phyloP scores from a whole-genome alignment of 2,329 filamentous ascomycete genomes.

The Aspergillus proliferans region DNA sequence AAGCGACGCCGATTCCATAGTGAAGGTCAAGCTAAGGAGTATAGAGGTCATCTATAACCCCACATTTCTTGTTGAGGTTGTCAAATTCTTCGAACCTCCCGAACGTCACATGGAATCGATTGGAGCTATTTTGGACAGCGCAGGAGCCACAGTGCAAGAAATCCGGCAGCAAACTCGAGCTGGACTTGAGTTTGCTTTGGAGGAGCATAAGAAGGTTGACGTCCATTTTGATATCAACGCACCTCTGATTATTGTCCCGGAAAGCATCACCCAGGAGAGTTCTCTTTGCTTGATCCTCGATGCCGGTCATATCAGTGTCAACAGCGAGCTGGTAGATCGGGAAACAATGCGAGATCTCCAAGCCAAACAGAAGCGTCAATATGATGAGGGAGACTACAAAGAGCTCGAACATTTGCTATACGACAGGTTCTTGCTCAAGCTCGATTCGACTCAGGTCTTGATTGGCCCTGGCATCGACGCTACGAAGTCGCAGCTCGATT shows the following conservation, averaged over 20 bases:
- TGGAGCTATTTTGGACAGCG: conserved; percentile 87
- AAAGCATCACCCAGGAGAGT: conserved; percentile 74
- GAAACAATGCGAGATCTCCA: conserved; percentile 85
- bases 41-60: conserved; percentile 98
- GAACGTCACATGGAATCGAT: conserved; percentile 99
- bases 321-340: conserved; percentile 88
- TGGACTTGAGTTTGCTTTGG: conserved; percentile 88
- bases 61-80: conserved; percentile 81
- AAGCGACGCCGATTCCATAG: conserved; percentile 79
- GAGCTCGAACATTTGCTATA: conserved; percentile 92
- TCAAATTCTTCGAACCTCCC: conserved; percentile 92
- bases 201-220: conserved; percentile 97
- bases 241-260: conserved; percentile 90
- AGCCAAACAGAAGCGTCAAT: conserved; percentile 78
- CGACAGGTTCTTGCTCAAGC: conserved; percentile 87
- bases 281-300: conserved; percentile 90
- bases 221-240: conserved; percentile 93
- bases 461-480: conserved; percentile 90
- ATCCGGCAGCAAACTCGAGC: conserved; percentile 92
- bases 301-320: conserved; percentile 90
- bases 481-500: conserved; percentile 72
- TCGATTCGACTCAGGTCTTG: conserved; percentile 90
- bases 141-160: conserved; percentile 90
- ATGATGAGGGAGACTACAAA: conserved; percentile 82
- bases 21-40: conserved; percentile 87